Evolutionary conservation across 1,284 basidiomycete genomes (phyloP).

Genomic region (Rhodotorula sp.): DNA sequence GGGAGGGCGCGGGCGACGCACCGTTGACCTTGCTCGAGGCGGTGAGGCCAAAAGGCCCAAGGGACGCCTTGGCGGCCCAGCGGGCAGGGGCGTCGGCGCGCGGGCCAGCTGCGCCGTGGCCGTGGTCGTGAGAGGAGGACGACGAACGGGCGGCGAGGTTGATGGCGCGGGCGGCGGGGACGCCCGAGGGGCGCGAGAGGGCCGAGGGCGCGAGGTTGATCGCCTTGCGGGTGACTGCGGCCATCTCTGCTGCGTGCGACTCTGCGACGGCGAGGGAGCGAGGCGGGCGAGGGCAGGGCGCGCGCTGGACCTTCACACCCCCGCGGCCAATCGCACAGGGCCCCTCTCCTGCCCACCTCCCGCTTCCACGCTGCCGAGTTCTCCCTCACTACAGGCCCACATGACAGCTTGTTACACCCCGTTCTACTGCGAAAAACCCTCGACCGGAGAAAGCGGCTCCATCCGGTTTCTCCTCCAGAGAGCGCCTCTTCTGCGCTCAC

Average conservation of each 20-base stretch:
- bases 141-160: conserved; percentile 67
- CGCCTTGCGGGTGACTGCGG: conserved; percentile 53
- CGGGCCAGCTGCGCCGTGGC: conserved; percentile 9
- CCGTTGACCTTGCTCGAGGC: conserved; percentile 70
- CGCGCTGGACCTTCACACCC: neutral
- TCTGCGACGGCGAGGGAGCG: neutral
- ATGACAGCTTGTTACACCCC: too few relatives aligned
- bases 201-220: conserved; percentile 80
- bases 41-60: conserved; percentile 58
- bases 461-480: neutral
- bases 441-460: too few relatives aligned
- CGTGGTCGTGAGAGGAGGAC: conserved; percentile 53
- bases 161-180: conserved; percentile 68
- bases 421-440: neutral
- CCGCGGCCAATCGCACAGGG: too few relatives aligned
- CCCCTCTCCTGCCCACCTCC: neutral
- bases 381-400: neutral
- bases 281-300: neutral
- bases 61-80: conserved; percentile 30
- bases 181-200: conserved; percentile 70
- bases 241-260: neutral
- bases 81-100: conserved; percentile 20
- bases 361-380: neutral
- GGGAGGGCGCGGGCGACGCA: conserved; percentile 49
- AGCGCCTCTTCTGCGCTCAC: conserved; percentile 3